Conservation (phyloP, 2,329 filamentous ascomycete genomes). For the Calonectria naviculata region DNA sequence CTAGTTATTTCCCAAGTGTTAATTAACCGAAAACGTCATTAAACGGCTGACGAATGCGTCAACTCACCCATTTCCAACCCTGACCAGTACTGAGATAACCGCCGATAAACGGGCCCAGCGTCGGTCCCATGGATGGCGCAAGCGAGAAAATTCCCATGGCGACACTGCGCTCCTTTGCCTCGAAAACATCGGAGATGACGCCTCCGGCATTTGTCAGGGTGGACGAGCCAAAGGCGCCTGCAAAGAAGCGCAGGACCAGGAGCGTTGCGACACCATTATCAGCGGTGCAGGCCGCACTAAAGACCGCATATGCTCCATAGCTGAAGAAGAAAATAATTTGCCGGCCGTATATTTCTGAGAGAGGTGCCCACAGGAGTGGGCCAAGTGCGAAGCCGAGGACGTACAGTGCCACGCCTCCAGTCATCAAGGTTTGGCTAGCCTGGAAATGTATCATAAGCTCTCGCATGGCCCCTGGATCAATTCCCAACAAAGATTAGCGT, state of each 20-base stretch:
- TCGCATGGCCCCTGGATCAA: conserved; percentile 42
- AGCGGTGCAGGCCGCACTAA: conserved; percentile 70
- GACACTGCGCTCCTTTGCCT: conserved; percentile 63
- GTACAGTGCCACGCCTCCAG: conserved; percentile 72
- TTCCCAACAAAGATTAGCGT: background rate
- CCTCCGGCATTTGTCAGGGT: conserved; percentile 72
- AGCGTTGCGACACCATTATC: conserved; percentile 68
- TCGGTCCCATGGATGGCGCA: conserved; percentile 73
- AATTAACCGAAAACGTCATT: background rate
- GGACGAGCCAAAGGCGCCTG: conserved; percentile 71
- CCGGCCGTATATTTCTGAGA: conserved; percentile 73
- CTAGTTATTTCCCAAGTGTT: conserved; percentile 36
- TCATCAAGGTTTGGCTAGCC: conserved; percentile 62
- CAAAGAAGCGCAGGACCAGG: conserved; percentile 75
- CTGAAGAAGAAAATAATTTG: conserved; percentile 69
- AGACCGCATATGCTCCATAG: conserved; percentile 67
- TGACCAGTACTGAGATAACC: conserved; percentile 69
- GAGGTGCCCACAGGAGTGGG: conserved; percentile 73
- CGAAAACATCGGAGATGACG: conserved; percentile 73
- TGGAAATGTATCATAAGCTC: conserved; percentile 67
- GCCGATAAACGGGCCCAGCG: conserved; percentile 68
- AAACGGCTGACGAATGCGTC: rapidly evolving
- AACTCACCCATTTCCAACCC: conserved; percentile 67
- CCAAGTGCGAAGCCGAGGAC: conserved; percentile 72
- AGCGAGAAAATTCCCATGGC: conserved; percentile 71